Evolutionary conservation across 768 basidiomycete species (phyloP), one percentile per base, ranked within the genome.

Genomic region (Lactarius akahatsu): DNA sequence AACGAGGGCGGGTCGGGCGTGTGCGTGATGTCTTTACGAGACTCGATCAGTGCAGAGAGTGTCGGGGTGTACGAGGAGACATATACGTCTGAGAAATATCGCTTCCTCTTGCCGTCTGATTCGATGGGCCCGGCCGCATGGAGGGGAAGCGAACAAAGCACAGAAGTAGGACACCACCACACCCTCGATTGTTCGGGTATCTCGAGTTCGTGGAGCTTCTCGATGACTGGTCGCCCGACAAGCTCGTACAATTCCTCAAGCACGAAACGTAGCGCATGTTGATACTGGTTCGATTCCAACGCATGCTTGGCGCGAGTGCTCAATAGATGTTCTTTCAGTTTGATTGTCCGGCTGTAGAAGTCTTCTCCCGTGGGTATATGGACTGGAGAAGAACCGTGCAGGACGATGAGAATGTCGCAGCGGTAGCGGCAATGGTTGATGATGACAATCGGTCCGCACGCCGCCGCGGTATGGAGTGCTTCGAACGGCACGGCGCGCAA

Each of bases 101-200:
- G 54, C 16, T 55, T 59, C 7, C 30, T 28, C 28, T 32, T n/a
- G 15, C 23, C 60, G 4, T 57, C 36, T 38, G 45, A 36, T 30
- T 52, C 36, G 23, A 68, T 62, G 6, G 64, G 47, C n/a, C 66
- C 68, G 1, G 70, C 68, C 38, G 68, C 70, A 32, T 69, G 69
- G 8, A 70, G 38, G 8, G 69, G 69, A 38, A 70, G 67, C 18
- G 59, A 69, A 20, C 57, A 63, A 16, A 70, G 28, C 2, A 47
- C 57, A 3, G 68, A 69, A 6, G 69, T 69, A 23, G 67, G 59
- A 41, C 67, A 70, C 69, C 69, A 70, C 66, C 67, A 69, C 10
- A 70, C 64, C 15, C 57, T 38, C 18, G 59, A 61, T 55, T 57
- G 60, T n/a, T 67, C 61, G n/a, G 47, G 40, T 50, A 63, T 61